These are phyloP conservation scores for Dichotomopilus funicola DNA, from an alignment of 2,329 filamentous ascomycete species.

Conservation along the genomic window DNA sequence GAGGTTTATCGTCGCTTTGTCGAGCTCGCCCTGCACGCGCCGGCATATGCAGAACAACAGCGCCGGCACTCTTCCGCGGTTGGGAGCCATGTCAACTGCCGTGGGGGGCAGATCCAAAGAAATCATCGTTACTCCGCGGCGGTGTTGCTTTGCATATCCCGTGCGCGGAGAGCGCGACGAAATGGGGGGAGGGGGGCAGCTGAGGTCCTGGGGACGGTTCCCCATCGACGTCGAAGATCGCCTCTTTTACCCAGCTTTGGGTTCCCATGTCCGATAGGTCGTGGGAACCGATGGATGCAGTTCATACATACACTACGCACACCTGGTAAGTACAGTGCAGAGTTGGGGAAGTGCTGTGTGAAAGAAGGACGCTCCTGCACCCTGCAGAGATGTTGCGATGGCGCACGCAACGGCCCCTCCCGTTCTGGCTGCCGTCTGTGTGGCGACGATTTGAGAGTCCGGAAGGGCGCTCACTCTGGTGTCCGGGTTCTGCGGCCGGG, in stretches of 20 bases:
- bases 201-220: slow-evolving; percentile 4
- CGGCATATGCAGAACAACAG: background rate
- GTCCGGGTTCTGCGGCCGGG: slow-evolving; percentile 1
- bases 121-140: background rate
- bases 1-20: background rate
- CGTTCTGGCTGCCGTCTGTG: slow-evolving; percentile 15
- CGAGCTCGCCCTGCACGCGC: background rate
- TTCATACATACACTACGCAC: no score
- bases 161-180: slow-evolving; percentile 8
- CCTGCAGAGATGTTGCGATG: slow-evolving; percentile 12
- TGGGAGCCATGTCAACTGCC: background rate
- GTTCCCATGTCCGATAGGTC: background rate
- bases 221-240: background rate
- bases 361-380: slow-evolving; percentile 3
- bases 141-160: slow-evolving; percentile 19
- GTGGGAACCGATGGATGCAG: no score
- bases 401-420: slow-evolving; percentile 23
- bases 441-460: slow-evolving; percentile 6
- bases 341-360: no score
- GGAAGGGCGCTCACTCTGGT: slow-evolving; percentile 5
- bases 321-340: no score
- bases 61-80: background rate
- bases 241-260: background rate
- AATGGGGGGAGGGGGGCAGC: slow-evolving; percentile 3
- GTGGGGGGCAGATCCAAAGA: slow-evolving; percentile 6